phyloP scores from a whole-genome alignment of 345 rosid genomes.

The Rubroshorea leprosula region DNA sequence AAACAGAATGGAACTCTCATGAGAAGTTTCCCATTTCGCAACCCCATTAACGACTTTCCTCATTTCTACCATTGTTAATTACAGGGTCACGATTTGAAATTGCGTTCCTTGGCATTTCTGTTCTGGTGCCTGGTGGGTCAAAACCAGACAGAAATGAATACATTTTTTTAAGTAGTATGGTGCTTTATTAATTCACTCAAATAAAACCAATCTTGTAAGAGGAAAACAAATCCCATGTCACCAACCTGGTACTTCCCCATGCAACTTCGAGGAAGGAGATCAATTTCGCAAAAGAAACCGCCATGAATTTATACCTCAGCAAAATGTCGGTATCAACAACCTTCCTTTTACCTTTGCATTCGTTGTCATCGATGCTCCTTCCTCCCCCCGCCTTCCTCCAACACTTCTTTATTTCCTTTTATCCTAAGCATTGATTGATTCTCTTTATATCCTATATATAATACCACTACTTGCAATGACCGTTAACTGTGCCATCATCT shows the following conservation, averaged over 20 bases:
- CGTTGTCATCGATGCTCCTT: slow-evolving; percentile 8
- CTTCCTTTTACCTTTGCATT: slow-evolving; percentile 12
- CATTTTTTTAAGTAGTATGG: too few species aligned
- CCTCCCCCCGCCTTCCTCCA: neutral
- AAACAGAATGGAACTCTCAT: slow-evolving; percentile 3
- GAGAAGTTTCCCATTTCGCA: slow-evolving; percentile 3
- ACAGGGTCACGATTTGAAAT: too few species aligned
- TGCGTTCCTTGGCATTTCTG: too few species aligned
- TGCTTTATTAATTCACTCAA: too few species aligned
- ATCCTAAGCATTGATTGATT: neutral
- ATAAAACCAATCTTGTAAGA: too few species aligned
- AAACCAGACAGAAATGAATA: too few species aligned
- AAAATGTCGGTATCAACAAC: slow-evolving; percentile 16
- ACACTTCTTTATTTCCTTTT: neutral
- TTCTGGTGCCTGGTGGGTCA: too few species aligned
- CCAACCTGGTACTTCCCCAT: slow-evolving; percentile 1
- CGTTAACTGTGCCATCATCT: too few species aligned
- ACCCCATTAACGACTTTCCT: neutral
- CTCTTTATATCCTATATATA: neutral
- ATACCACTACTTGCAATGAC: neutral
- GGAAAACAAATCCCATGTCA: too few species aligned
- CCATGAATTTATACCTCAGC: neutral
- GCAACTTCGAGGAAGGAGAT: slow-evolving; percentile 21
- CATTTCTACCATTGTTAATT: too few species aligned
- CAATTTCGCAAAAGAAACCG: neutral